Percentiles rank a stretch among this genome's conserved stretches.
These are phyloP conservation scores for Austroboletus niveus DNA, from an alignment of 1,284 basidiomycete genomes.

Conservation along the genomic window DNA sequence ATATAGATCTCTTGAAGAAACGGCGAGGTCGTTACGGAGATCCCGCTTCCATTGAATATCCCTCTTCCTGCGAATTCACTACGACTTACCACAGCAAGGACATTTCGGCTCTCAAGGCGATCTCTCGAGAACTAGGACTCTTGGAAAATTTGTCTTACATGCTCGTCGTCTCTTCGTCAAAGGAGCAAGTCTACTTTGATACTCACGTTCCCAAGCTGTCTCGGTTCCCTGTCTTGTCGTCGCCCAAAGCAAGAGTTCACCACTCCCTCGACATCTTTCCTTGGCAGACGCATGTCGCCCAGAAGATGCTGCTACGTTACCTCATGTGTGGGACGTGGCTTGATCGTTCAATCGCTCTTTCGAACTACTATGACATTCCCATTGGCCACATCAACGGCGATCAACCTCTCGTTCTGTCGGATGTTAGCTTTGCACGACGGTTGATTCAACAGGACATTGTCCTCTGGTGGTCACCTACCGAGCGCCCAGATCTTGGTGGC, in stretches of 20 bases:
- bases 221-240: slow-evolving; percentile 87
- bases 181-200: slow-evolving; percentile 86
- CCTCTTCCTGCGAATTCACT: slow-evolving; percentile 66
- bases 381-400: slow-evolving; percentile 91
- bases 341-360: slow-evolving; percentile 77
- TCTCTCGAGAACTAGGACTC: slow-evolving; percentile 85
- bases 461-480: slow-evolving; percentile 94
- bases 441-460: slow-evolving; percentile 87
- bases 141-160: slow-evolving; percentile 71
- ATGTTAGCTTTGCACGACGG: slow-evolving; percentile 89
- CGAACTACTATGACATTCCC: slow-evolving; percentile 92
- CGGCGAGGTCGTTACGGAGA: slow-evolving; percentile 42
- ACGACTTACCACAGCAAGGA: slow-evolving; percentile 82
- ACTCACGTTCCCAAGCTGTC: slow-evolving; percentile 66
- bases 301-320: slow-evolving; percentile 86
- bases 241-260: slow-evolving; percentile 73
- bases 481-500: slow-evolving; percentile 93
- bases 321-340: slow-evolving; percentile 80
- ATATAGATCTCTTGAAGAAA: slow-evolving; percentile 54
- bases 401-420: slow-evolving; percentile 82
- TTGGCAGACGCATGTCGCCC: slow-evolving; percentile 71
- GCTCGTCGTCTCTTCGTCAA: slow-evolving; percentile 84
- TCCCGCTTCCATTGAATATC: slow-evolving; percentile 64
- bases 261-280: slow-evolving; percentile 78
- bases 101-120: slow-evolving; percentile 77